These are phyloP conservation scores for Aspergillus avenaceus DNA, from an alignment of 495 filamentous ascomycete species.

Conservation along the genomic window DNA sequence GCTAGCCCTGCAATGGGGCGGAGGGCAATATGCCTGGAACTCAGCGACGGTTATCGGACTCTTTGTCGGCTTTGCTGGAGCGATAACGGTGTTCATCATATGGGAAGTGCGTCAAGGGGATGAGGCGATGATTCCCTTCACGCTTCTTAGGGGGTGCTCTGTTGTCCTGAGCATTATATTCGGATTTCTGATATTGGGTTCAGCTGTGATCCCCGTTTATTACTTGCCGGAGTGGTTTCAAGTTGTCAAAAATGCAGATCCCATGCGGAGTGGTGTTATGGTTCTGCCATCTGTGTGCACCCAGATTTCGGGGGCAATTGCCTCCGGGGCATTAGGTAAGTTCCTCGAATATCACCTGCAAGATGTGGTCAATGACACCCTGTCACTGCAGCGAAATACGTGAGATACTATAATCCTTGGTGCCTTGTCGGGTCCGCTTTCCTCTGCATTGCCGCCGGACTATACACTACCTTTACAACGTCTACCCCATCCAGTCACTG, in stretches of 20 bases:
- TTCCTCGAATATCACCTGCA: no score
- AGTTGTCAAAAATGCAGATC: slow-evolving; percentile 22
- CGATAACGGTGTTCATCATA: slow-evolving; percentile 41
- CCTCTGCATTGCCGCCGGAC: no score
- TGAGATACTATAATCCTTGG: no score
- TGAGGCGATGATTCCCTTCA: slow-evolving; percentile 46
- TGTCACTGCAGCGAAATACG: no score
- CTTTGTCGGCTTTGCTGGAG: slow-evolving; percentile 41
- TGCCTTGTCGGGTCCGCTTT: no score
- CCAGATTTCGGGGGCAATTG: slow-evolving; percentile 2
- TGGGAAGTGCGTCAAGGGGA: slow-evolving; percentile 44
- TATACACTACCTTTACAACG: no score
- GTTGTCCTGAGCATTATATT: slow-evolving; percentile 10
- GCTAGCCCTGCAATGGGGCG: slow-evolving; percentile 59
- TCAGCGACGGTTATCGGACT: slow-evolving; percentile 49
- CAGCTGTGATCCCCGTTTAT: slow-evolving; percentile 22
- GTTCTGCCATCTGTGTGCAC: slow-evolving; percentile 11
- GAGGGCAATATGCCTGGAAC: slow-evolving; percentile 46
- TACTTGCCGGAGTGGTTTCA: slow-evolving; percentile 38
- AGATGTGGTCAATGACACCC: no score
- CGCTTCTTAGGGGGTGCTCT: neutral
- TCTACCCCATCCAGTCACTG: no score
- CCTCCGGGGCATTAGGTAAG: no score
- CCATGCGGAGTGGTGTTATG: slow-evolving; percentile 23
- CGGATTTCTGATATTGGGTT: slow-evolving; percentile 17